Evolutionary conservation across 106 monocot species (phyloP), one percentile per base, ranked within the genome.

Genomic region (Iris macrosiphon): DNA sequence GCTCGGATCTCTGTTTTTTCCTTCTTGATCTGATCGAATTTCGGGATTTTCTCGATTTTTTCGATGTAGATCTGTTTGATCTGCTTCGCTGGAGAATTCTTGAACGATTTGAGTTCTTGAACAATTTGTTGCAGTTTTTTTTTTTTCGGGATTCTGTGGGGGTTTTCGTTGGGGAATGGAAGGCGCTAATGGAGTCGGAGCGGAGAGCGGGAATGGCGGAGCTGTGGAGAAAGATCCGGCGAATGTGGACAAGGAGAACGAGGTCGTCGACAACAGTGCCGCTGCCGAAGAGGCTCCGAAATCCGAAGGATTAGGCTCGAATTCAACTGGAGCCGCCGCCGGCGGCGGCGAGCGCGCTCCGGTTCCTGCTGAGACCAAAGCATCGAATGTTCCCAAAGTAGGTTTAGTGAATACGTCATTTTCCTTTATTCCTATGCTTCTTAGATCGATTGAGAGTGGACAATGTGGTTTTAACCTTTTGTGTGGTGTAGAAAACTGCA

Each of bases 91-190:
- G 41, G 0, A 9, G 14, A 11, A 32, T 55, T 32, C 6, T 34
- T 37, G 1, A 19, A 46, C 4, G 4, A 46, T 20, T 33, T 55
- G 20, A 9, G n/a, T n/a, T n/a, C n/a, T n/a, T n/a, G n/a, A n/a
- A n/a, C n/a, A 41, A 41, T 19, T 68, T 59, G 18, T 60, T 66
- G 35, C 60, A 73, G 60, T 50, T 27, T 53, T 50, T 40, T 41
- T 22, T 55, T 53, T 45, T 41, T 3, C 20, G 26, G 34, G 58
- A 28, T 18, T 12, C 21, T 13, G 40, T 41, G 2, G 6, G 26
- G 10, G 4, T 44, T 53, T 60, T n/a, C 12, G 52, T 46, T 47
- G 15, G 40, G 46, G 15, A 46, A 73, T 73, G 73, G 73, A 73
- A 22, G 31, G 51, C 23, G 50, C 20, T 25, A 10, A 57, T 25